Base-by-base conservation (phyloP, 331 rosid genomes). In the Arachis monticola region DNA sequence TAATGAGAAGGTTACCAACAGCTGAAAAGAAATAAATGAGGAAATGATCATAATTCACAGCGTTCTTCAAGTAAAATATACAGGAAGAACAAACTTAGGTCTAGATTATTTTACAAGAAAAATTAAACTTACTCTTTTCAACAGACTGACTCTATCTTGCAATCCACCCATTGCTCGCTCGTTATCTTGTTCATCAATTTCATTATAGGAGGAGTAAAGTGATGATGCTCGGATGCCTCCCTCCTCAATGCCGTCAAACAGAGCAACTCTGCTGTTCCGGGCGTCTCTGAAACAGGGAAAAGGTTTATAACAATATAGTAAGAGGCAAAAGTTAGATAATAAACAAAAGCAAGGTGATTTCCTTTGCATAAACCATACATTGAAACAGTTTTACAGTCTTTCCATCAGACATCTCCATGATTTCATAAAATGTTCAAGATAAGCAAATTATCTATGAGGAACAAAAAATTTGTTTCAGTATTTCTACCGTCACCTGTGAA, bases 161-260 rank as follows among this genome's bases (percentile, higher is more conserved):
- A 93, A 81, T 74, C 97, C 98, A 17, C 87, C 97, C 73, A 93
- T 38, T 53, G 93, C 96, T 66, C 81, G 80, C 72, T 91, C 97
- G 68, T 91, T 93, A 41, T 88, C 96, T 9, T 89, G 97, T 79
- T 93, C 98, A 83, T 91, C 96, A 63, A 93, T 93, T 87, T 93
- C 98, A 85, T 93, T 96, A 64, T 95, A 85, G 38, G 93, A 85
- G 82, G 93, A 86, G 86, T 88, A 93, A 11, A 94, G 84, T 2
- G 97, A 84, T 50, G 96, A 82, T 67, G 96, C 86, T 79, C 97
- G 82, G 60, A 91, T 85, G 80, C 97, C 98, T 48, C 98, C 98
- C 88, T 93, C 98, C 83, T 93, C 98, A 69, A 93, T 93, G 70
- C 96, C 98, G 82, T 93, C 98, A 64, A 91, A 93, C 82, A 89